phyloP scores from a whole-genome alignment of 2,329 filamentous ascomycete species.

The Aureobasidium uvarum region DNA sequence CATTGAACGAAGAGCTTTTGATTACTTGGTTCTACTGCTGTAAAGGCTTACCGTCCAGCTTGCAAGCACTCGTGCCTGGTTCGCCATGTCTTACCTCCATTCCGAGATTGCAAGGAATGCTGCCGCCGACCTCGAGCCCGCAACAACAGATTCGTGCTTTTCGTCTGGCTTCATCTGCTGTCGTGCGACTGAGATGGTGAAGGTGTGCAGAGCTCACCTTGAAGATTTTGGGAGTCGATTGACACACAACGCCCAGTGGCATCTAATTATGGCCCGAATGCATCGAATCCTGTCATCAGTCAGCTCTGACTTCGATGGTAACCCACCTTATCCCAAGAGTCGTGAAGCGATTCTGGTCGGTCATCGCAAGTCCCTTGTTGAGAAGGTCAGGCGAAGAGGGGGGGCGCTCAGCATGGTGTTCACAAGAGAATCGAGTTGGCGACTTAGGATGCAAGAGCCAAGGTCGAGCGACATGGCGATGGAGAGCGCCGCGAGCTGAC shows the following conservation, averaged over 20 bases:
- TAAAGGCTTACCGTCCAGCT: not conserved
- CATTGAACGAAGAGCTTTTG: not conserved
- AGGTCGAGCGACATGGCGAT: conserved; percentile 23
- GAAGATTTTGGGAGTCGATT: not conserved
- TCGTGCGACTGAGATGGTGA: not conserved
- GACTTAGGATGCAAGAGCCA: conserved; percentile 2
- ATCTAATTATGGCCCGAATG: not conserved
- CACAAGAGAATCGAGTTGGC: conserved; percentile 15
- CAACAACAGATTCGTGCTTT: conserved; percentile 6
- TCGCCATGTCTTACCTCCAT: not conserved
- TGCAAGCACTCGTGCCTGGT: not conserved
- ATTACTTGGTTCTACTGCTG: not conserved
- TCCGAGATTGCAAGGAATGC: not conserved
- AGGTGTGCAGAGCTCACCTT: not conserved
- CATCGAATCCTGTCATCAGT: not conserved
- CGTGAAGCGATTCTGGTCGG: not conserved
- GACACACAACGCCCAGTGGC: not conserved
- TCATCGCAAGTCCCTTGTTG: conserved; percentile 1
- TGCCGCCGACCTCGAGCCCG: not conserved
- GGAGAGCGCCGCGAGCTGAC: conserved; percentile 17
- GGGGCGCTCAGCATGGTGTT: conserved; percentile 12
- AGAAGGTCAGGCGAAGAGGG: not conserved
- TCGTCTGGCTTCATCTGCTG: not conserved
- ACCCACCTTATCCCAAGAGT: conserved; percentile 7
- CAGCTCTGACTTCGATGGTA: not conserved